A percentile compares a stretch with the other conserved stretches of the same genome.
phyloP scores from a whole-genome alignment of 176 grass and related monocot genomes.

The Hyparrhenia diplandra region DNA sequence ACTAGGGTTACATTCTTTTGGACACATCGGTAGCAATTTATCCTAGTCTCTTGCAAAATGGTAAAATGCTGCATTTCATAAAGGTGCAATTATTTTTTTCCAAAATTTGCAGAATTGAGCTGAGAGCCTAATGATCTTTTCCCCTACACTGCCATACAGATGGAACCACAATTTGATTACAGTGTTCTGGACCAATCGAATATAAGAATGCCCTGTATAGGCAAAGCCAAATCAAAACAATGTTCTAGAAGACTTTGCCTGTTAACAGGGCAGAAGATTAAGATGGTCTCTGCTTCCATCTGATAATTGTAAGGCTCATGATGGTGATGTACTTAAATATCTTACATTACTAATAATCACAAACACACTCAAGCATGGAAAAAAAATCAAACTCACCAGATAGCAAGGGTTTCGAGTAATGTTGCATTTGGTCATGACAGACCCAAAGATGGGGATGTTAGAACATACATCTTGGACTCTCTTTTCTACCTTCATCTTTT shows the following conservation, averaged over 20 bases:
- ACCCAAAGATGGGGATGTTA: background rate
- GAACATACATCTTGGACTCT: background rate
- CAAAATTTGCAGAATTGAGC: background rate
- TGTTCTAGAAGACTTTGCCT: background rate
- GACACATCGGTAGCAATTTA: background rate
- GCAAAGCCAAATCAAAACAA: background rate
- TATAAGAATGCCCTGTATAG: background rate
- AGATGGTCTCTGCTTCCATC: background rate
- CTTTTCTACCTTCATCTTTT: constrained; percentile 16
- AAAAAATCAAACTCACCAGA: background rate
- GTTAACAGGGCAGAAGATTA: background rate
- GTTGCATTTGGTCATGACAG: background rate
- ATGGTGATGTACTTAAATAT: background rate
- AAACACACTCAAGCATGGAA: background rate
- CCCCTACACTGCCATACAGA: background rate
- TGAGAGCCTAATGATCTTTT: background rate
- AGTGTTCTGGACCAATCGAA: background rate
- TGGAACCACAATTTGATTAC: background rate
- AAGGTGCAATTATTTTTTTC: background rate
- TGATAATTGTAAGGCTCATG: background rate
- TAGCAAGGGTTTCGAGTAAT: background rate
- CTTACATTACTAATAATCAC: background rate
- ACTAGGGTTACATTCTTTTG: too few relatives aligned
- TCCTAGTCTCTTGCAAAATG: background rate
- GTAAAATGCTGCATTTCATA: background rate